Evolutionary conservation across 257 asterid species (phyloP), one percentile per base, ranked within the genome.

Genomic region (Nicotiana tabacum): DNA sequence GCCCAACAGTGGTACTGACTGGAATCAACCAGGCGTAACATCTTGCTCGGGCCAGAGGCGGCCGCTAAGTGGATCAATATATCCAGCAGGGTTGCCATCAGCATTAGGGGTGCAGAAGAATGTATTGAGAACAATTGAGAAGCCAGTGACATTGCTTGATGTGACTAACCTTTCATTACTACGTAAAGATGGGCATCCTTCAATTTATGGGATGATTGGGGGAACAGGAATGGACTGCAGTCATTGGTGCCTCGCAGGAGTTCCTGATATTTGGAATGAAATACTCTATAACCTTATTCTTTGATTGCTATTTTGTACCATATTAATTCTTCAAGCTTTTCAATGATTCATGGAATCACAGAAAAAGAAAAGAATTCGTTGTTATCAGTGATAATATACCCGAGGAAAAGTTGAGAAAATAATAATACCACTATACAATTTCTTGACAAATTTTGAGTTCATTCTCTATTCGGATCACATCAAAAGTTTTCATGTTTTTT

Each of bases 221-320:
- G 83, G 58, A 11, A 69, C 84, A 0, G 90, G 86, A 37, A 88
- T 88, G 90, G 99, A 95, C 79, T 95, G 98, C 84, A 95, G 95
- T 88, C 99, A 95, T 81, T 95, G 99, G 99, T 94, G 98, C 62
- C 86, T 95, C 32, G 92, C 97, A 0, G 98, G 98, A 61, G 94
- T 95, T 2, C 99, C 98, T 12, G 98, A 95, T 87, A 92, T 92
- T 60, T 95, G 98, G 98, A 95, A 94, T 82, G 89, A 83, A 57
- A 86, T 95, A 58, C 91, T 95, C 74, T 94, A 89, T 86, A 91
- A 83, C 81, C 86, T 94, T 82, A 83, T 94, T 88, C 77, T 85
- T 87, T 85, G 72, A 84, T 57, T 12, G 6, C 1, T 30, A 64
- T 9, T 32, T 21, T 21, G 16, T 64, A 64, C 48, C 13, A 24